Evolutionary conservation across 169 alveolate species (phyloP).

Genomic region (Theileria orientalis): DNA sequence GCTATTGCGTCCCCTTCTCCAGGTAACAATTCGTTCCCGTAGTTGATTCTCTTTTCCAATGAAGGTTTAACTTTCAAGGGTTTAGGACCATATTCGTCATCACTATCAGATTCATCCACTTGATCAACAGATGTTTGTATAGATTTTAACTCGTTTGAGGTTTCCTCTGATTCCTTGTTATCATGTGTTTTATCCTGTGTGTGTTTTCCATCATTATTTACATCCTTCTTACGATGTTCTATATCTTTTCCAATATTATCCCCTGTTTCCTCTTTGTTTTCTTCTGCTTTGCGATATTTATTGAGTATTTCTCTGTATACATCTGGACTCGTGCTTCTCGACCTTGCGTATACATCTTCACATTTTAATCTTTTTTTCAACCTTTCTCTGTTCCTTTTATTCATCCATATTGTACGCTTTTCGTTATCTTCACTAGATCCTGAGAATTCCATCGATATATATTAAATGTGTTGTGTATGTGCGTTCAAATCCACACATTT

Average conservation of each 20-base stretch:
- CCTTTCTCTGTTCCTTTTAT: constrained; percentile 6
- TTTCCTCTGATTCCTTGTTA: neutral
- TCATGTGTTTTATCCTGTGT: neutral
- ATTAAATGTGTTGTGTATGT: neutral
- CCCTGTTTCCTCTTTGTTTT: neutral
- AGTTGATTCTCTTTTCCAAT: constrained; percentile 41
- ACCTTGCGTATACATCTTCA: constrained; percentile 25
- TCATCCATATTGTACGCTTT: constrained; percentile 14
- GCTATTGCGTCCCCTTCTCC: constrained; percentile 87
- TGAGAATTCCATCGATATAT: neutral
- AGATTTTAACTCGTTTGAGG: constrained; percentile 16
- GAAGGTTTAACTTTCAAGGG: constrained; percentile 52
- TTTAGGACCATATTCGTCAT: constrained; percentile 60
- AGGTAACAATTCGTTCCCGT: constrained; percentile 25
- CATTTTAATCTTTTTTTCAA: constrained; percentile 13
- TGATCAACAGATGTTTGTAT: neutral
- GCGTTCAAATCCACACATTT: neutral
- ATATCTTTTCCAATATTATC: too few species aligned
- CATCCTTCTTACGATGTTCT: neutral
- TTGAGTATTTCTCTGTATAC: constrained; percentile 11
- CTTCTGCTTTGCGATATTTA: constrained; percentile 12
- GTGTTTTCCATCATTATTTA: too few species aligned
- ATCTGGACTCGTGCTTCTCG: constrained; percentile 30
- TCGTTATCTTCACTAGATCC: neutral
- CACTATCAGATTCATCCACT: constrained; percentile 11